Conservation (phyloP, 1,284 basidiomycete genomes). For the Pterulicium gracile region DNA sequence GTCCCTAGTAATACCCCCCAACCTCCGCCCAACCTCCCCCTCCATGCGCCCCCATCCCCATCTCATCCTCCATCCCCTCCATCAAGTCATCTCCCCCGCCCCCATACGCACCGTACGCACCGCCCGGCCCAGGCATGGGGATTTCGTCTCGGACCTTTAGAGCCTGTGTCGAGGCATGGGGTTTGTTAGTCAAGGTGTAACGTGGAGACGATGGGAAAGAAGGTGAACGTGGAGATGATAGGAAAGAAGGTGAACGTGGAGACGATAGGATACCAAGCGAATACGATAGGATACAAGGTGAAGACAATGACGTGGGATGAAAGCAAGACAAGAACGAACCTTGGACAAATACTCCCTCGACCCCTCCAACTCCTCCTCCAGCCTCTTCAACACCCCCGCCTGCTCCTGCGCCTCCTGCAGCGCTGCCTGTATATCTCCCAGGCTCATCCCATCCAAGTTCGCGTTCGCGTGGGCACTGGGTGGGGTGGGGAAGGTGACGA, state of each 20-base stretch:
- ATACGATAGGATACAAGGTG: no score
- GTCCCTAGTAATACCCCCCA: no score
- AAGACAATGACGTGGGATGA: neutral
- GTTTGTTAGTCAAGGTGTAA: no score
- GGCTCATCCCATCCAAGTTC: no score
- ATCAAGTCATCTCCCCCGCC: neutral
- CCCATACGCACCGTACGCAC: neutral
- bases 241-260: no score
- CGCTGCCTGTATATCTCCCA: neutral
- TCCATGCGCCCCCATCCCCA: no score
- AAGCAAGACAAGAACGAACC: neutral
- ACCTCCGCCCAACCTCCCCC: no score
- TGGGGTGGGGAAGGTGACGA: slow-evolving; percentile 1
- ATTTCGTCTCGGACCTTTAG: neutral
- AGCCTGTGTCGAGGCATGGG: neutral
- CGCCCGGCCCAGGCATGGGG: neutral
- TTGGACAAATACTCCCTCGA: neutral
- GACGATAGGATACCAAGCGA: no score
- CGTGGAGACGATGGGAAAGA: no score
- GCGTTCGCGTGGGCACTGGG: no score
- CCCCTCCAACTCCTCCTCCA: slow-evolving; percentile 1
- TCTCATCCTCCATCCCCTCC: neutral
- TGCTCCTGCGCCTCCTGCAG: slow-evolving; percentile 1
- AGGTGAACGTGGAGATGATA: no score
- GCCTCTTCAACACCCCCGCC: neutral